Conservation (phyloP, 2,329 filamentous ascomycete genomes). For the Ascochyta fabae region DNA sequence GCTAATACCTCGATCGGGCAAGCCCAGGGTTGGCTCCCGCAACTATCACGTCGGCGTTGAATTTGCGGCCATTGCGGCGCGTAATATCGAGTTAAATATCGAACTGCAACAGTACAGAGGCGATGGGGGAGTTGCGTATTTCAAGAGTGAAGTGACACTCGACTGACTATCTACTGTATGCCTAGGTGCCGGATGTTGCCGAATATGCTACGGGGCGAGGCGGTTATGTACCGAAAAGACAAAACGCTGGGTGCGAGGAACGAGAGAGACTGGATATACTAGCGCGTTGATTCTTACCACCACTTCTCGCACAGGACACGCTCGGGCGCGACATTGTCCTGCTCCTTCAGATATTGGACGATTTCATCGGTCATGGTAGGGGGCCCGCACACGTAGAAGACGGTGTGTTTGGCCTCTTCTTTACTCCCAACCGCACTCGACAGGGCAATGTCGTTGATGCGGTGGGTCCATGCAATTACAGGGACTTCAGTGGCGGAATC, state of each 20-base stretch:
- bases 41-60: conserved; percentile 12
- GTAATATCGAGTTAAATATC: conserved; percentile 33
- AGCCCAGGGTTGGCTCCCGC: conserved; percentile 16
- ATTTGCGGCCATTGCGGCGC: conserved; percentile 34
- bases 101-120: conserved; percentile 22
- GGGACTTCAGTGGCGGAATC: conserved; percentile 40
- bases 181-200: conserved; percentile 5
- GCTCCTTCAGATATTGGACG: conserved; percentile 49
- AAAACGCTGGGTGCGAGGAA: conserved; percentile 7
- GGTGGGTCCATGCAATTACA: conserved; percentile 40
- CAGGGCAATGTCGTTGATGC: conserved; percentile 49
- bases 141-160: conserved; percentile 22
- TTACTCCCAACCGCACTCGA: conserved; percentile 47
- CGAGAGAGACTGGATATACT: conserved; percentile 5
- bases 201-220: conserved; percentile 5
- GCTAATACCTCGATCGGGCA: conserved; percentile 3
- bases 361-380: conserved; percentile 57
- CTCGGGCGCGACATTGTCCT: conserved; percentile 48
- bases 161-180: conserved; percentile 18
- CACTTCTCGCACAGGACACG: conserved; percentile 59
- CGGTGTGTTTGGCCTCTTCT: conserved; percentile 45
- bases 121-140: conserved; percentile 5
- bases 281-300: conserved; percentile 49
- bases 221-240: conserved; percentile 9
- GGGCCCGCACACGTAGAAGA: conserved; percentile 58